Evolutionary conservation across 768 basidiomycete species (phyloP).

Genomic region (Collybia nuda): DNA sequence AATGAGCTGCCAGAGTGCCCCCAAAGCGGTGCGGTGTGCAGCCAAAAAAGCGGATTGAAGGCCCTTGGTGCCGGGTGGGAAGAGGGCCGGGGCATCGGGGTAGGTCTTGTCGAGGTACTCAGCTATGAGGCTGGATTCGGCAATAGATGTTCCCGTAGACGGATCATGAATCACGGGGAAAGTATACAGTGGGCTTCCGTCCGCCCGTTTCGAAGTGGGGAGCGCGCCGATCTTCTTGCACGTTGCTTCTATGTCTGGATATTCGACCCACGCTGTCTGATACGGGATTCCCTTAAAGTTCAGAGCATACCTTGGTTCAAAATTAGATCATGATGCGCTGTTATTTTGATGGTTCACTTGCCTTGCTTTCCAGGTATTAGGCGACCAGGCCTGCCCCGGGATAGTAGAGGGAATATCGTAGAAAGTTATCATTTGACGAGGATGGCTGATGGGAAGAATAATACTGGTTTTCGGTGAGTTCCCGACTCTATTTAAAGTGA

Average conservation of each 20-base stretch:
- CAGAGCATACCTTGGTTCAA: slow-evolving; percentile 14
- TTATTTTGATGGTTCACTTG: slow-evolving; percentile 10
- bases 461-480: too few relatives aligned
- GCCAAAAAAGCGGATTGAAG: slow-evolving; percentile 15
- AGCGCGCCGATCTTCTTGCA: slow-evolving; percentile 30
- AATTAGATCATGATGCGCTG: background rate
- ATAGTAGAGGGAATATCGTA: slow-evolving; percentile 45
- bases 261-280: slow-evolving; percentile 39
- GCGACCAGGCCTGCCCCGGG: slow-evolving; percentile 33
- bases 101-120: slow-evolving; percentile 40
- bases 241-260: slow-evolving; percentile 34
- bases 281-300: slow-evolving; percentile 30
- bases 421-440: slow-evolving; percentile 23
- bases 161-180: slow-evolving; percentile 40
- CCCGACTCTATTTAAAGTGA: too few relatives aligned
- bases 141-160: slow-evolving; percentile 24
- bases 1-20: slow-evolving; percentile 11
- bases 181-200: slow-evolving; percentile 30
- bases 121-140: slow-evolving; percentile 38
- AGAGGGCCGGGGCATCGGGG: slow-evolving; percentile 29
- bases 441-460: too few relatives aligned
- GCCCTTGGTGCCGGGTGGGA: slow-evolving; percentile 22
- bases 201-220: slow-evolving; percentile 20
- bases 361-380: slow-evolving; percentile 48
- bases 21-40: background rate